These are phyloP conservation scores for Geotrichum candidum DNA, from an alignment of 1,139 yeast genomes.

Conservation along the genomic window DNA sequence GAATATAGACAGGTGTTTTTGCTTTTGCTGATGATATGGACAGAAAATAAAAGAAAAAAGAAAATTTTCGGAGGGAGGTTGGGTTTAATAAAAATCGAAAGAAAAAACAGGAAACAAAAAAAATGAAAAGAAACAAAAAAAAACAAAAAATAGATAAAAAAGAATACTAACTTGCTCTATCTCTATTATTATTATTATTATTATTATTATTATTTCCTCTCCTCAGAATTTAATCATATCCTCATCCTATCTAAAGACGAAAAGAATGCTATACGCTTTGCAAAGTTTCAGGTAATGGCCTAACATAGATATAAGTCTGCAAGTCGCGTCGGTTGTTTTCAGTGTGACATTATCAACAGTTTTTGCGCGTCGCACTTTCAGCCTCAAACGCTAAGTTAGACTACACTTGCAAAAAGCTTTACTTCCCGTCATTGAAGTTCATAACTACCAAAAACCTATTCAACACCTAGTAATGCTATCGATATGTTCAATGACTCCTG, in stretches of 20 bases:
- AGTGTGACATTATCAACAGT: not conserved
- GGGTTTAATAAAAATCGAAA: not conserved
- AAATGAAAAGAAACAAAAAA: too few relatives aligned
- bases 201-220: too few relatives aligned
- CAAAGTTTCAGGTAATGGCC: not conserved
- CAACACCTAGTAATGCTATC: not conserved
- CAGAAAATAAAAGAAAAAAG: not conserved
- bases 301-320: not conserved
- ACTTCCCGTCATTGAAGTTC: not conserved
- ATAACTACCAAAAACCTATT: too few relatives aligned
- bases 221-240: too few relatives aligned
- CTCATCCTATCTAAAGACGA: not conserved
- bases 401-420: not conserved
- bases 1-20: not conserved
- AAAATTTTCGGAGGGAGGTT: conserved; percentile 4
- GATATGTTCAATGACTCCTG: not conserved
- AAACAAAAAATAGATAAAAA: too few relatives aligned
- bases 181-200: too few relatives aligned
- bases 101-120: not conserved
- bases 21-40: not conserved
- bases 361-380: not conserved
- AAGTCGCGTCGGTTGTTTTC: not conserved
- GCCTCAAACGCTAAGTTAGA: not conserved
- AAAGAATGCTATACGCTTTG: not conserved
- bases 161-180: not conserved